Evolutionary conservation across 345 rosid species (phyloP).

Genomic region (Euphorbia lathyris): DNA sequence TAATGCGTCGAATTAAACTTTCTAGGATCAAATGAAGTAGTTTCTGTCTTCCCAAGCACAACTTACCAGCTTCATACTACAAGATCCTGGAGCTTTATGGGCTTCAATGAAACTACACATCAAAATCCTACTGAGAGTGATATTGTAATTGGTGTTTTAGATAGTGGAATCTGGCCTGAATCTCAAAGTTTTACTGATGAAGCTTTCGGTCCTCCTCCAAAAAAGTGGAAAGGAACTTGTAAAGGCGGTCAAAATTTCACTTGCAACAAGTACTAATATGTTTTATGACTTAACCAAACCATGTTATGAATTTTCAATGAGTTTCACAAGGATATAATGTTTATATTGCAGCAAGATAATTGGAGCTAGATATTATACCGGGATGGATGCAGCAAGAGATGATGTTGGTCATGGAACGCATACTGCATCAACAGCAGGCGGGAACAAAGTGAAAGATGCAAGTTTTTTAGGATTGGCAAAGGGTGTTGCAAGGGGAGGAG

Average conservation of each 20-base stretch:
- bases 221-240: slow-evolving; percentile 47
- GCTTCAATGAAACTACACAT: slow-evolving; percentile 16
- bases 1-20: neutral
- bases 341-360: slow-evolving; percentile 33
- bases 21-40: slow-evolving; percentile 26
- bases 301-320: neutral
- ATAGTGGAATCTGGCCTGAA: slow-evolving; percentile 47
- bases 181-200: slow-evolving; percentile 37
- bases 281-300: no score
- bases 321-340: neutral
- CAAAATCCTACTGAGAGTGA: slow-evolving; percentile 29
- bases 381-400: slow-evolving; percentile 27
- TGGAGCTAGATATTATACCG: slow-evolving; percentile 40
- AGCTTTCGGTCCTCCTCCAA: slow-evolving; percentile 48
- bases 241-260: slow-evolving; percentile 34
- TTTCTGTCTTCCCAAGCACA: neutral
- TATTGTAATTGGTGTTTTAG: slow-evolving; percentile 34
- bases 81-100: slow-evolving; percentile 53
- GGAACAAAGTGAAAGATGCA: slow-evolving; percentile 36
- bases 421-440: slow-evolving; percentile 66
- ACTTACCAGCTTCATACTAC: slow-evolving; percentile 41
- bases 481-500: slow-evolving; percentile 59
- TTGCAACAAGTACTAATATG: slow-evolving; percentile 10
- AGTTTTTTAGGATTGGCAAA: slow-evolving; percentile 44
- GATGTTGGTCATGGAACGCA: slow-evolving; percentile 46